These are phyloP conservation scores for Cutaneotrichosporon curvatum DNA, from an alignment of 1,284 basidiomycete species.

Conservation along the genomic window DNA sequence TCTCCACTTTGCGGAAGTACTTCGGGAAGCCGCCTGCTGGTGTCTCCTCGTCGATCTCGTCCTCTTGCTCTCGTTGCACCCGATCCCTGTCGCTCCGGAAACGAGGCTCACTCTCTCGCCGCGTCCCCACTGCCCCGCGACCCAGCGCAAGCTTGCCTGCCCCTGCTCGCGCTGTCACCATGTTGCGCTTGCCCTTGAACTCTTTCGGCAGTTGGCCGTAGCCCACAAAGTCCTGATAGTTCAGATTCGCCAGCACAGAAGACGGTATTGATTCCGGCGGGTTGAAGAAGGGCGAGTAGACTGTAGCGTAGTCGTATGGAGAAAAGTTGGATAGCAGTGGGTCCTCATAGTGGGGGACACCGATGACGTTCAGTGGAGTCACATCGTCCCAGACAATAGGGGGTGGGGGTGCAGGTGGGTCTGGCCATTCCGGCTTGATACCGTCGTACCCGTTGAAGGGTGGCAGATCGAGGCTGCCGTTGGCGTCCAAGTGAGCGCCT, in stretches of 20 bases:
- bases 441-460: conserved; percentile 83
- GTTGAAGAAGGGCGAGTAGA: conserved; percentile 50
- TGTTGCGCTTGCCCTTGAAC: conserved; percentile 71
- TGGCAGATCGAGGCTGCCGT: conserved; percentile 40
- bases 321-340: conserved; percentile 73
- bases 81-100: conserved; percentile 74
- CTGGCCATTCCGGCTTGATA: conserved; percentile 75
- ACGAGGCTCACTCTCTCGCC: conserved; percentile 51
- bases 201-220: conserved; percentile 81
- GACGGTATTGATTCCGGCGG: conserved; percentile 64
- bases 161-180: conserved; percentile 48
- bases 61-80: conserved; percentile 26
- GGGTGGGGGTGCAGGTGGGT: conserved; percentile 61
- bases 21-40: conserved; percentile 58
- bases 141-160: conserved; percentile 34
- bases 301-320: conserved; percentile 39
- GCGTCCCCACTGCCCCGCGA: conserved; percentile 15
- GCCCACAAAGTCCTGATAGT: conserved; percentile 77
- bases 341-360: conserved; percentile 77
- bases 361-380: conserved; percentile 85
- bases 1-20: conserved; percentile 86
- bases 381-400: conserved; percentile 71
- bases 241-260: conserved; percentile 68
- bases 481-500: conserved; percentile 37
- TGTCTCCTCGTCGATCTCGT: conserved; percentile 24